These are phyloP conservation scores for Mycocentrospora acerina DNA, from an alignment of 2,329 filamentous ascomycete genomes.

Conservation along the genomic window DNA sequence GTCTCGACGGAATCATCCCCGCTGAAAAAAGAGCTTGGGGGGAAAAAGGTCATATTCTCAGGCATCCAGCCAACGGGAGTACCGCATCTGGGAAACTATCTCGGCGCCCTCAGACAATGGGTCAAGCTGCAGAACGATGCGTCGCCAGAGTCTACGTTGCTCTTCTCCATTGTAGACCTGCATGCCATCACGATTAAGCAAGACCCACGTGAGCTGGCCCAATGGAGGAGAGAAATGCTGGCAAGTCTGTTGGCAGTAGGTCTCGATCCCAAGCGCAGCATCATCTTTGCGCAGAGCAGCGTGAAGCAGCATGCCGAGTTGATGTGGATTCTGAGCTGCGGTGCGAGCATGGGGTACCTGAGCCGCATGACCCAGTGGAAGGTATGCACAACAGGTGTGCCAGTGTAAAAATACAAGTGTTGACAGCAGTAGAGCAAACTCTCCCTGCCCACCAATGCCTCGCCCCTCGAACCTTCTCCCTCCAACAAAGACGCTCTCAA, in stretches of 20 bases:
- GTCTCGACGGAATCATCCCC: conserved; percentile 4
- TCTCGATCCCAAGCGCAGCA: conserved; percentile 72
- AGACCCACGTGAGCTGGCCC: conserved; percentile 60
- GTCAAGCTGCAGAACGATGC: conserved; percentile 72
- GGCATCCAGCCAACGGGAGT: conserved; percentile 96
- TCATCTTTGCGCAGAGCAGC: conserved; percentile 79
- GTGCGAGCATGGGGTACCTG: conserved; percentile 89
- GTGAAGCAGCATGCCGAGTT: conserved; percentile 81
- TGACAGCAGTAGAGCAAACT: conserved; percentile 61
- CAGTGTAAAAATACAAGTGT: background rate
- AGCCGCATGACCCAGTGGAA: conserved; percentile 99
- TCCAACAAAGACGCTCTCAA: conserved; percentile 64
- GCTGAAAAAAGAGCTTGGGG: background rate
- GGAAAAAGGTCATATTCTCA: conserved; percentile 68
- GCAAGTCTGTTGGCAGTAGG: conserved; percentile 83
- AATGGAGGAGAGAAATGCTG: conserved; percentile 71
- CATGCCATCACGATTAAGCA: conserved; percentile 84
- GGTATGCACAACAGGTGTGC: conserved; percentile 50
- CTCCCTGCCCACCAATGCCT: conserved; percentile 60
- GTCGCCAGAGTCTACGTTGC: conserved; percentile 58
- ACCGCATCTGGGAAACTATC: conserved; percentile 93
- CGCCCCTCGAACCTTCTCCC: conserved; percentile 55
- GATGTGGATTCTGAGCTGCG: conserved; percentile 96
- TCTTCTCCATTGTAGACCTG: conserved; percentile 89
- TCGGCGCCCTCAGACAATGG: conserved; percentile 88